Percentiles rank a stretch among this genome's conserved stretches.
Evolutionary conservation across 176 grass and related monocot species (phyloP).

Genomic region (Alloteropsis semialata): DNA sequence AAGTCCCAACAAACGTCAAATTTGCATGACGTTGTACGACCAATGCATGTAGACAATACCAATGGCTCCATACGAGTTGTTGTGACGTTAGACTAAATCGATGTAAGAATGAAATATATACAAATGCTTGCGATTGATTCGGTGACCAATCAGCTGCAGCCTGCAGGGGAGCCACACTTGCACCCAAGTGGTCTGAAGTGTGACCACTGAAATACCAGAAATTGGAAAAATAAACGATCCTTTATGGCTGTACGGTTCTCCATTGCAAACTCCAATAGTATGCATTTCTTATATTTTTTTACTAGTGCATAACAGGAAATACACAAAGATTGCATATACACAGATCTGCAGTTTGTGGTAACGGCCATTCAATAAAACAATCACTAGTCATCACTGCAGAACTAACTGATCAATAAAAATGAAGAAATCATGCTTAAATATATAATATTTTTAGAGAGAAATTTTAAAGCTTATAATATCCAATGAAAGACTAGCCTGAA

Average conservation of each 20-base stretch:
- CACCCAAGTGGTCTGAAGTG: not conserved
- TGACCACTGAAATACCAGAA: not conserved
- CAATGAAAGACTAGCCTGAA: not conserved
- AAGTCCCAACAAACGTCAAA: not conserved
- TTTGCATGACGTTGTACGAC: not conserved
- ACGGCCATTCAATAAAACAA: not conserved
- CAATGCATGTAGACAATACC: slow-evolving; percentile 5
- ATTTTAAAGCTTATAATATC: not conserved
- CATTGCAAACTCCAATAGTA: not conserved
- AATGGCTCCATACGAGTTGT: not conserved
- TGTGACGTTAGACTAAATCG: not conserved
- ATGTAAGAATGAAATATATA: not conserved
- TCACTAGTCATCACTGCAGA: not conserved
- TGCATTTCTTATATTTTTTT: not conserved
- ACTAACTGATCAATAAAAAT: not conserved
- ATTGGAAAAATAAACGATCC: not conserved
- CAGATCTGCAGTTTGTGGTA: not conserved
- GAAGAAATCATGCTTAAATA: not conserved
- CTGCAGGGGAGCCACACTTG: not conserved
- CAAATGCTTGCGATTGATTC: not conserved
- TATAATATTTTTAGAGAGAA: not conserved
- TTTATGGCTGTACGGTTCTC: not conserved
- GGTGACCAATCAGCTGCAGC: not conserved
- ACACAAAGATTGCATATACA: not conserved
- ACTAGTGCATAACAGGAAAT: not conserved